Conservation (phyloP, 768 basidiomycete genomes). For the Tricholoma hemisulphureum region DNA sequence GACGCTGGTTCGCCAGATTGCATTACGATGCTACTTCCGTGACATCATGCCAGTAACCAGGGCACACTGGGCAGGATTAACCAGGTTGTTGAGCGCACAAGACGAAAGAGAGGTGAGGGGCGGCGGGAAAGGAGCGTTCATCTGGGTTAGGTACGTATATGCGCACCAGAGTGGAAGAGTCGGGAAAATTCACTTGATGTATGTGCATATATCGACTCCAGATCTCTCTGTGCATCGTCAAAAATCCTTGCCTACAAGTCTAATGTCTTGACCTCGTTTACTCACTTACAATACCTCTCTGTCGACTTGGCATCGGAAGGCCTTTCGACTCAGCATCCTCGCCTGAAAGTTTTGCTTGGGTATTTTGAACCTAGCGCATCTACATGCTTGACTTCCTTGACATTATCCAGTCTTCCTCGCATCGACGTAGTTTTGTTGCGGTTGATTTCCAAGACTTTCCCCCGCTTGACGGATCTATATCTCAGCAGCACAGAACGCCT, state of each 20-base stretch:
- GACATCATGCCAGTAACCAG: constrained; percentile 27
- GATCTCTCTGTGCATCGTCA: constrained; percentile 32
- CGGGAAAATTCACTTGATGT: background rate
- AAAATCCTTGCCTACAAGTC: constrained; percentile 27
- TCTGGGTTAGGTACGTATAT: constrained; percentile 48
- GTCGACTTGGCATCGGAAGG: constrained; percentile 45
- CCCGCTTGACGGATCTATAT: constrained; percentile 45
- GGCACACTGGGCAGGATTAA: constrained; percentile 23
- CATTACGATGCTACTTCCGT: constrained; percentile 39
- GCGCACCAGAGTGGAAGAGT: constrained; percentile 1
- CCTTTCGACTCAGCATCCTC: constrained; percentile 42
- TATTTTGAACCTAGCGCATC: constrained; percentile 30
- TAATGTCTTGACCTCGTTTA: constrained; percentile 28
- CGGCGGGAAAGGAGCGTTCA: constrained; percentile 29
- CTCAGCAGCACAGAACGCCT: constrained; percentile 62
- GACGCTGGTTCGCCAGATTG: constrained; percentile 39
- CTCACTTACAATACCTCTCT: constrained; percentile 36
- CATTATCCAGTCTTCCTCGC: constrained; percentile 53
- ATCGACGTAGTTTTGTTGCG: constrained; percentile 51
- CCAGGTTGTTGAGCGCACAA: constrained; percentile 22
- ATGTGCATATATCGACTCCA: constrained; percentile 16
- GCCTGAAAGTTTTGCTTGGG: constrained; percentile 33
- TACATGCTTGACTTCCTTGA: constrained; percentile 44
- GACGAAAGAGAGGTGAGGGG: constrained; percentile 9
- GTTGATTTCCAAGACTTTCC: constrained; percentile 46